These are phyloP conservation scores for Galeopsis tetrahit DNA, from an alignment of 257 asterid species.

Conservation along the genomic window DNA sequence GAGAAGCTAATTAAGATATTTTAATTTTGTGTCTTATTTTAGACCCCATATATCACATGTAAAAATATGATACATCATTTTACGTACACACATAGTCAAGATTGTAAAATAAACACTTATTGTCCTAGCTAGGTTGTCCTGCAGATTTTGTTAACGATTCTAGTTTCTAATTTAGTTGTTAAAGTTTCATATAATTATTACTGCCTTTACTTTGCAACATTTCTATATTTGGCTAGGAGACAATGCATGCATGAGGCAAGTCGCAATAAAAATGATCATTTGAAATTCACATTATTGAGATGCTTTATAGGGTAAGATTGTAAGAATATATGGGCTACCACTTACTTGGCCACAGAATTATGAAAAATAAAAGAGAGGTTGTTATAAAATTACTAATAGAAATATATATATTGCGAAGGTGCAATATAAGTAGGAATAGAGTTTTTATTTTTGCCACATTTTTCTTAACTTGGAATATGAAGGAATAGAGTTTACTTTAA, in stretches of 20 bases:
- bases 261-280: constrained; percentile 41
- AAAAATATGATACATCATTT: no score
- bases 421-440: no score
- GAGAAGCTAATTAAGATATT: neutral
- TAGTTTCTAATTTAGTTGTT: constrained; percentile 24
- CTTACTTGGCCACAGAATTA: constrained; percentile 19
- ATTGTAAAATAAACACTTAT: neutral
- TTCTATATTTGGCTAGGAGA: constrained; percentile 45
- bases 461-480: no score
- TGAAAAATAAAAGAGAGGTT: neutral
- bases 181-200: constrained; percentile 7
- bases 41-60: neutral
- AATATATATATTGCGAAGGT: no score
- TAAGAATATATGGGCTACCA: constrained; percentile 32
- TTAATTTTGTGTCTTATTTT: neutral
- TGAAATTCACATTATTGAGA: constrained; percentile 34
- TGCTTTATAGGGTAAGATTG: constrained; percentile 23
- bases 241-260: constrained; percentile 34
- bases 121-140: constrained; percentile 26
- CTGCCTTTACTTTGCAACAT: constrained; percentile 3
- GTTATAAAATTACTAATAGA: no score
- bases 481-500: no score
- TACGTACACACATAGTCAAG: no score
- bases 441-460: no score
- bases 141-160: constrained; percentile 28